Percentiles rank a stretch among this genome's conserved stretches.
Conservation (phyloP, 192 early-diverging fungal genomes). For the Gigaspora rosea region DNA sequence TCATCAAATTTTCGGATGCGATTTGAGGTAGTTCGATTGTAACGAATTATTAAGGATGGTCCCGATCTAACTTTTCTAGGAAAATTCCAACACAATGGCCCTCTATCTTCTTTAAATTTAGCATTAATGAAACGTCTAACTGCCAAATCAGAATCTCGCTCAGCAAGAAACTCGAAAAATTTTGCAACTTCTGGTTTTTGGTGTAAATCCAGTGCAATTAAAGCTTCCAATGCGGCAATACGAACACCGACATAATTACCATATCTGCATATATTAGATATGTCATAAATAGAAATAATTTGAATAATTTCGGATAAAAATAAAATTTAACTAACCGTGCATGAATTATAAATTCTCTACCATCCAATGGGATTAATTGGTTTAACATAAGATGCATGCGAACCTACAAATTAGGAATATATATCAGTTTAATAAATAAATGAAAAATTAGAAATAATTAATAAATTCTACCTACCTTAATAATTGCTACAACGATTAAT, state of each 20-base stretch:
- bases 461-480: not conserved
- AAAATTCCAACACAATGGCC: not conserved
- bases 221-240: not conserved
- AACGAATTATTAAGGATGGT: too few species aligned
- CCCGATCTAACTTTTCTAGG: not conserved
- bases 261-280: not conserved
- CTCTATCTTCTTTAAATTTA: conserved; percentile 1
- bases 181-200: not conserved
- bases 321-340: not conserved
- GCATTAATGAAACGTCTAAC: not conserved
- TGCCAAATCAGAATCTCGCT: not conserved
- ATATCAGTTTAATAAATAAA: not conserved
- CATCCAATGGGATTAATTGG: not conserved
- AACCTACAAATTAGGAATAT: not conserved
- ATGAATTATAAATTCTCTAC: not conserved
- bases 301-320: not conserved
- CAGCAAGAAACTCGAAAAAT: not conserved
- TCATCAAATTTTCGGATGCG: too few species aligned
- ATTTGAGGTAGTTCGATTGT: too few species aligned
- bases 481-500: not conserved
- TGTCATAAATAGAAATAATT: not conserved
- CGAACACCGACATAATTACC: not conserved
- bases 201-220: not conserved
- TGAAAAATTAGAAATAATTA: not conserved
- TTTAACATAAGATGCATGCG: not conserved